These are phyloP conservation scores for Dictyostelium capitatum DNA, from an alignment of 78 protist species.

Conservation along the genomic window DNA sequence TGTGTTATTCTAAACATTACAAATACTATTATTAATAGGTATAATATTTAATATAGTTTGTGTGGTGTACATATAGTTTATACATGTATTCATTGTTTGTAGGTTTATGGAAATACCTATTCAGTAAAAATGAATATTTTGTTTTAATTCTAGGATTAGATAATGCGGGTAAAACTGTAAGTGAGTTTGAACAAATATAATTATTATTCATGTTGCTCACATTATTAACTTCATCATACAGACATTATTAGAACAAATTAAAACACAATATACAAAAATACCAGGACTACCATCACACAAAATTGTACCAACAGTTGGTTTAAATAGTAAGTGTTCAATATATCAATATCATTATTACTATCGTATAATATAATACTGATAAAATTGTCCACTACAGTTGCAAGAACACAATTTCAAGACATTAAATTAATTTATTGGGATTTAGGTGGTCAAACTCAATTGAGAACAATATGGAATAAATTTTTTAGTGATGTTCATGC, in stretches of 20 bases:
- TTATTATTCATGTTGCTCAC: neutral
- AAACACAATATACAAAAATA: constrained; percentile 72
- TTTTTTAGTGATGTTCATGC: constrained; percentile 96
- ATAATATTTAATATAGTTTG: neutral
- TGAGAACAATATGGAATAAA: constrained; percentile 96
- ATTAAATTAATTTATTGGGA: constrained; percentile 85
- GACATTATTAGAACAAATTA: constrained; percentile 76
- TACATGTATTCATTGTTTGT: constrained; percentile 78
- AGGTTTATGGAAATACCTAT: constrained; percentile 80
- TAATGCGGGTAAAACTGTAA: constrained; percentile 87
- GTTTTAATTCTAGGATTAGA: constrained; percentile 85
- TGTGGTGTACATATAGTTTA: constrained; percentile 5
- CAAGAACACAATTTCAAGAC: constrained; percentile 30
- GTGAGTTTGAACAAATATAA: neutral
- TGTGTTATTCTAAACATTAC: neutral
- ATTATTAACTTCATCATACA: neutral
- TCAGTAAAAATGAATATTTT: constrained; percentile 83
- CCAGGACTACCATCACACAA: constrained; percentile 64
- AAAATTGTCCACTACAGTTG: constrained; percentile 22
- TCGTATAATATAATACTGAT: no score
- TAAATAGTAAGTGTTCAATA: constrained; percentile 43
- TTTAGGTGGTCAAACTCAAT: constrained; percentile 96
- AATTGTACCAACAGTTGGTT: constrained; percentile 78
- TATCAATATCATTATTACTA: neutral
- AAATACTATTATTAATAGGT: neutral